Evolutionary conservation across 2,329 filamentous ascomycete species (phyloP), one percentile per base, ranked within the genome.

Genomic region (Pleochaeta shiraiana): DNA sequence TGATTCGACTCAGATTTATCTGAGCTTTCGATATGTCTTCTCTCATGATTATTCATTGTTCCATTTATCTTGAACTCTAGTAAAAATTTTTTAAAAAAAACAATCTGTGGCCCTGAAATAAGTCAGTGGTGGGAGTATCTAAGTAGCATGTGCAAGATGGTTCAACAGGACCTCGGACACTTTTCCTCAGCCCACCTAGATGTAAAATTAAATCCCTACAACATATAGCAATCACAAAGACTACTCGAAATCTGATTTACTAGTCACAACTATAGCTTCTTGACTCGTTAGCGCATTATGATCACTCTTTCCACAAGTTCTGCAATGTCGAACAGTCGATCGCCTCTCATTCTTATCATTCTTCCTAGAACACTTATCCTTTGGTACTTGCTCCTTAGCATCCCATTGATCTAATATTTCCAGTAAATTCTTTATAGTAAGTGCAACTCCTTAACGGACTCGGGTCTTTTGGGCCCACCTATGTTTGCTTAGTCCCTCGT

Each of bases 401-500:
- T 37, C 55, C 55, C 1, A 16, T 37, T 34, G 16, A 50, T 16
- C 45, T 3, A 50, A 4, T n/a, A 11, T 21, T 21, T 50, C 65
- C 21, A 63, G 53, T 2, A 9, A 43, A n/a, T 63, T 43, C 28
- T 59, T 19, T 31, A 55, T 14, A 5, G 3, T 63, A 59, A 63
- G 39, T 64, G 31, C 45, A 12, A 55, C 65, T 65, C 63, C 65
- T 64, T 64, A 30, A 59, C 16, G 16, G 24, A 50, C 3, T 9
- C 4, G 45, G 9, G 19, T 21, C 24, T 50, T 50, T 50, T 65
- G 19, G n/a, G 26, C 21, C 6, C 47, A 43, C 30, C 43, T 7
- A 30, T 43, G 60, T 26, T 63, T 63, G 31, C 59, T 63, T 3
- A 65, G 60, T 9, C 26, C 39, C 7, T 65, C 64, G 63, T 65